A percentile compares a stretch with the other conserved stretches of the same genome.
Conservation (phyloP, 345 rosid species). For the Syzygium oleosum region DNA sequence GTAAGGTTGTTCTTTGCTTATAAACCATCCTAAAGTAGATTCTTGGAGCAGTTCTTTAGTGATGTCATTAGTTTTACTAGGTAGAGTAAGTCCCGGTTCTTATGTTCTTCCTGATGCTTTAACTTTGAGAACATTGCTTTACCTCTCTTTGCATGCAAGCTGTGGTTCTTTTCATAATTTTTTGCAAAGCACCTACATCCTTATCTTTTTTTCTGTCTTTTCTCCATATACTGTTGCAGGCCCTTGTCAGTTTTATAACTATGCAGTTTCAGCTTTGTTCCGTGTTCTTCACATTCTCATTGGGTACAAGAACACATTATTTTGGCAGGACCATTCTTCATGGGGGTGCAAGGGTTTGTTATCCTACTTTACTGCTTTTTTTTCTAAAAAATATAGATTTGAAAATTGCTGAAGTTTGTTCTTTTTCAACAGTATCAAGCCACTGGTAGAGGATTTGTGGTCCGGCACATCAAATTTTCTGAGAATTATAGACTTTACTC, state of each 20-base stretch:
- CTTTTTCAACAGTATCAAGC: constrained; percentile 71
- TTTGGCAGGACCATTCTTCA: constrained; percentile 96
- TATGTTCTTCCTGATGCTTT: not conserved
- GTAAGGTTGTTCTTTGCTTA: not conserved
- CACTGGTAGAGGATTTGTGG: constrained; percentile 97
- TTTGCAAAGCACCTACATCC: not conserved
- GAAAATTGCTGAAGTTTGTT: constrained; percentile 1
- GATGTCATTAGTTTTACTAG: not conserved
- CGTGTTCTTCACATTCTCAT: constrained; percentile 96
- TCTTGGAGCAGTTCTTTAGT: not conserved
- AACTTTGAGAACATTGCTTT: not conserved
- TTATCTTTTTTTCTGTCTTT: not conserved
- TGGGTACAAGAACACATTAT: constrained; percentile 93
- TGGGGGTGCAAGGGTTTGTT: constrained; percentile 91
- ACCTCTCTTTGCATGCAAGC: not conserved
- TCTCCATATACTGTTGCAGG: constrained; percentile 37
- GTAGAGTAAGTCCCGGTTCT: not conserved
- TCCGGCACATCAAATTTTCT: constrained; percentile 80
- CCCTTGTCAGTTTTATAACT: constrained; percentile 76
- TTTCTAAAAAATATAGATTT: not conserved
- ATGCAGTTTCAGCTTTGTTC: constrained; percentile 97
- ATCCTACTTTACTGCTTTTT: not conserved
- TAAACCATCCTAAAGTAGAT: not conserved
- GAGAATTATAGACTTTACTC: constrained; percentile 95
- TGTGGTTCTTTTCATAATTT: not conserved